These are phyloP conservation scores for Leptographium galeiforme DNA, from an alignment of 2,329 filamentous ascomycete genomes.

Conservation along the genomic window DNA sequence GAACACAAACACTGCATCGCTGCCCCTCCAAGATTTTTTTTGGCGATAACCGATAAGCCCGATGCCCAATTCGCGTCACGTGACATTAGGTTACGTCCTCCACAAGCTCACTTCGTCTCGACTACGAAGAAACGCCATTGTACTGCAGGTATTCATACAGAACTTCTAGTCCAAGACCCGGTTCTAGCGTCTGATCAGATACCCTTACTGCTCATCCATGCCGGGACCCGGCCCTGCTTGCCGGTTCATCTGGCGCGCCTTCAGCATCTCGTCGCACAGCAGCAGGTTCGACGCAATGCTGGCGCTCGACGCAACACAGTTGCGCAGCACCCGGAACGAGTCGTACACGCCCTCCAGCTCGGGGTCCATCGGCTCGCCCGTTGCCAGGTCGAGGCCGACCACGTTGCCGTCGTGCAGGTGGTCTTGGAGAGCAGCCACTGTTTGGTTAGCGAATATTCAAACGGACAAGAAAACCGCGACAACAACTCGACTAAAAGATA, in stretches of 20 bases:
- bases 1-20: neutral
- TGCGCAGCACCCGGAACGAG: slow-evolving; percentile 87
- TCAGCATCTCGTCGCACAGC: slow-evolving; percentile 91
- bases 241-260: slow-evolving; percentile 87
- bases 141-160: slow-evolving; percentile 23
- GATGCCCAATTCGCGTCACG: neutral
- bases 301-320: slow-evolving; percentile 84
- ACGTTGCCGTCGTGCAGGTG: slow-evolving; percentile 72
- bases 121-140: slow-evolving; percentile 11
- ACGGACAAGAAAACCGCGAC: neutral
- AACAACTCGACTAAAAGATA: neutral
- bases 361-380: slow-evolving; percentile 90
- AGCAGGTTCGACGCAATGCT: slow-evolving; percentile 92
- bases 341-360: slow-evolving; percentile 87
- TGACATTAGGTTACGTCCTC: neutral
- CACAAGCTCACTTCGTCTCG: slow-evolving; percentile 5
- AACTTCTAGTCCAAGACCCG: slow-evolving; percentile 4
- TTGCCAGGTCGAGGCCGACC: slow-evolving; percentile 74
- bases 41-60: neutral
- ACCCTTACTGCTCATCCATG: slow-evolving; percentile 41
- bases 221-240: slow-evolving; percentile 48
- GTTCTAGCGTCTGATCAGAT: too few relatives aligned
- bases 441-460: slow-evolving; percentile 10
- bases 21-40: neutral
- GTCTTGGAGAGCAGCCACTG: slow-evolving; percentile 77